Base-by-base conservation (phyloP, 257 asterid genomes). In the Haberlea rhodopensis region DNA sequence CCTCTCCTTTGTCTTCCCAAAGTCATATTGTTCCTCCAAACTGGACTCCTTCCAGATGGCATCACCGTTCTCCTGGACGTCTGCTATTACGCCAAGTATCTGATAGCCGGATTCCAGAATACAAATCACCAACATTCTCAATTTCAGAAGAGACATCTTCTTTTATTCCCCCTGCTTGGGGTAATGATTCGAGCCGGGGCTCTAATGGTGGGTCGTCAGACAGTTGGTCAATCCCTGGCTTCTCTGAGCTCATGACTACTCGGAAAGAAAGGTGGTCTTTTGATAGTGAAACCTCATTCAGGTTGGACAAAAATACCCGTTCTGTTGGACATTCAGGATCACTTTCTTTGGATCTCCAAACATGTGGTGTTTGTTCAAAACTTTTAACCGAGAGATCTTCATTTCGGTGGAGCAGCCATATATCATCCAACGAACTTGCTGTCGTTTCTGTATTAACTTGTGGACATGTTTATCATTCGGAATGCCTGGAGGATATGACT, bases 191-290 rank as follows among this genome's bases (percentile, higher is more conserved):
- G n/a, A 81, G 81, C 19, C 71, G 90, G 74, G 94, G 81, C 54
- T 92, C 96, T 51, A 80, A 71, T 66, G 96, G 89, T 20, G 97
- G 94, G 49, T 94, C 97, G 8, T 90, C 92, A 1, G 99, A 87
- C 72, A 79, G 87, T 61, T 90, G 97, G 96, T 87, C 97, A 27
- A 75, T 85, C 54, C 96, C 96, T 51, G 82, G 81, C 53, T 87
- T 83, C 67, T 75, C 97, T 28, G 97, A 92, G 57, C 81, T 83
- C 57, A 65, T 73, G 80, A 65, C 78, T n/a, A 78, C 80, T 37
- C 87, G 83, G 19, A 87, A 84, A 76, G 97, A 86, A 71, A 80
- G 96, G 72, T 94, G 95, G 99, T 94, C 99, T 67, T 94, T 90
- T 60, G 99, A 94, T 72, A 94, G 99, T 65, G 99, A 84, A 63